Percentiles rank a stretch among this genome's conserved stretches.
Conservation (phyloP, 176 grass and related monocot genomes). For the Lolium perenne region DNA sequence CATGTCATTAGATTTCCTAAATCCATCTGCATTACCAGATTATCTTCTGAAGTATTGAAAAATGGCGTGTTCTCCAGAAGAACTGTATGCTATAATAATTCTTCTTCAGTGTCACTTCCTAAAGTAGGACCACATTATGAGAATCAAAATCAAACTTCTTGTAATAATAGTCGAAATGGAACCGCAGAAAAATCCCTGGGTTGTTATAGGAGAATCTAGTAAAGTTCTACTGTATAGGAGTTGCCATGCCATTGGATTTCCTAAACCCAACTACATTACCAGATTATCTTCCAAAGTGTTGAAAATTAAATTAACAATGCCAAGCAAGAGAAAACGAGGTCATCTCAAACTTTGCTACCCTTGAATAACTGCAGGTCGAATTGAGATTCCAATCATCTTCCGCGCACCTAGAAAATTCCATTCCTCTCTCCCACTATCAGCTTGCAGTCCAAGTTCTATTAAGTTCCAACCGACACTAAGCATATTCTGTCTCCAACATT, state of each 20-base stretch:
- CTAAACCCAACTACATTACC: conserved; percentile 11
- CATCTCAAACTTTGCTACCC: neutral
- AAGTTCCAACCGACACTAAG: neutral
- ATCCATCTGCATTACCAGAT: conserved; percentile 15
- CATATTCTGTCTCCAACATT: conserved; percentile 15
- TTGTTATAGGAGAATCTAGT: neutral
- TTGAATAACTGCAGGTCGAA: conserved; percentile 1
- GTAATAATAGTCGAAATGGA: neutral
- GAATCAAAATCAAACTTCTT: neutral
- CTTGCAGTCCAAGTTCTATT: conserved; percentile 9
- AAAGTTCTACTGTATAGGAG: neutral
- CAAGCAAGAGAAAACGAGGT: neutral
- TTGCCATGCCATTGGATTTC: conserved; percentile 30
- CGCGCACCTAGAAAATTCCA: neutral
- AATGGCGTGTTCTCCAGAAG: neutral
- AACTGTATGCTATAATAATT: conserved; percentile 10
- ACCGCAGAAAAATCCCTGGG: neutral
- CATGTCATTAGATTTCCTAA: conserved; percentile 35
- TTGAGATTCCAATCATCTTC: neutral
- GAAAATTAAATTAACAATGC: neutral
- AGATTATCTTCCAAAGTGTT: conserved; percentile 12
- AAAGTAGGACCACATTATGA: neutral
- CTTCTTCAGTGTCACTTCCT: conserved; percentile 5
- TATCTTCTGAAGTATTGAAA: neutral
- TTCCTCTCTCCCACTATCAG: conserved; percentile 7